Evolutionary conservation across 140 eudicot species (phyloP).

Genomic region (Ambrosia hybrid): DNA sequence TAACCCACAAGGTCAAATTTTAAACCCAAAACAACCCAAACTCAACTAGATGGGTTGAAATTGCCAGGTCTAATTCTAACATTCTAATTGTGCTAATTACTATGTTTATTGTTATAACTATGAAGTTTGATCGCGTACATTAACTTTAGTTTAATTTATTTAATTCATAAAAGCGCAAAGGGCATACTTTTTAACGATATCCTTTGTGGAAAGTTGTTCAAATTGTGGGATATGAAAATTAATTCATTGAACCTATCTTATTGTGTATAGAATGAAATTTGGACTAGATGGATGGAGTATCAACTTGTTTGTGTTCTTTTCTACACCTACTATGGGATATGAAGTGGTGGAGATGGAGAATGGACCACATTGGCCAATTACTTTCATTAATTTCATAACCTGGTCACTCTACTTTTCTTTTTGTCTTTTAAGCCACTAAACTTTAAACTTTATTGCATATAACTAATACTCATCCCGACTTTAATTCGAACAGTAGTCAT

Average conservation of each 20-base stretch:
- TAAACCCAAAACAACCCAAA: too few species aligned
- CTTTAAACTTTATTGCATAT: constrained; percentile 1
- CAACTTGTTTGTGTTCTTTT: constrained; percentile 25
- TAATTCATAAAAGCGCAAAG: too few species aligned
- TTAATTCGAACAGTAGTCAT: constrained; percentile 9
- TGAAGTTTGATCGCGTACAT: too few species aligned
- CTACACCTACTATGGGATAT: constrained; percentile 6
- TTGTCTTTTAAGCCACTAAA: constrained; percentile 20
- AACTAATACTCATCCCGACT: constrained; percentile 4
- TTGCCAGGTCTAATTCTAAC: too few species aligned
- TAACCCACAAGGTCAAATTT: too few species aligned
- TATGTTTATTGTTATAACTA: too few species aligned
- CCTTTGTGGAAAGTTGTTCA: not conserved
- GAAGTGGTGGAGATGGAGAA: constrained; percentile 22
- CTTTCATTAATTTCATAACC: constrained; percentile 10
- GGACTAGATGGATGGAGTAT: not conserved
- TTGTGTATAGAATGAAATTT: not conserved
- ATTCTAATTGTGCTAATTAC: too few species aligned
- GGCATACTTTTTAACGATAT: too few species aligned
- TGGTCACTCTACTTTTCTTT: constrained; percentile 17
- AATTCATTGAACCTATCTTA: constrained; percentile 1
- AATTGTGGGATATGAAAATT: constrained; percentile 2
- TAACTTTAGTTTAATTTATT: too few species aligned
- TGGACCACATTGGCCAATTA: constrained; percentile 33
- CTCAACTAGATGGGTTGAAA: too few species aligned